Evolutionary conservation across 2,329 filamentous ascomycete genomes (phyloP), one percentile per base, ranked within the genome.

Genomic region (Pyricularia pennisetigena): DNA sequence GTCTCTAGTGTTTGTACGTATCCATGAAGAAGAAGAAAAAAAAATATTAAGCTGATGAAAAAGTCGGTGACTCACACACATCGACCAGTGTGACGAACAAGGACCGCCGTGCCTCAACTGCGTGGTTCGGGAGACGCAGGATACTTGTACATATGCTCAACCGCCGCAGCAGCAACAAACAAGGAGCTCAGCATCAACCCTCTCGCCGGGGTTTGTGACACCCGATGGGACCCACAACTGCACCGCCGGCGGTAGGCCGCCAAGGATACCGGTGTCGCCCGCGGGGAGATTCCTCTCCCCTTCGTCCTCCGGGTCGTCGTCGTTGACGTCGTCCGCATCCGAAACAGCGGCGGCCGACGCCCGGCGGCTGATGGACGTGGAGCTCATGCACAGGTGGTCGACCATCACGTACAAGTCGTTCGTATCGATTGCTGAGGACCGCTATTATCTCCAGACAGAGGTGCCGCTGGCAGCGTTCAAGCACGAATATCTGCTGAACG

Each of bases 21-120:
- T 20, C 24, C 9, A 28, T 26, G 59, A 28, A 29, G n/a, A n/a
- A n/a, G n/a, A 16, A 29, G 1, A 28, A 28, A 62, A 20, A 20
- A 62, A 28, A 62, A 4, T 5, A 62, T 6, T 62, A 1, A 12
- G 59, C 59, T 62, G 59, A 62, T 24, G 14, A 61, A 20, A 29
- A 28, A 62, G 24, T 54, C n/a, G 16, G 20, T 10, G 63, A 23
- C 29, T 65, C 24, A 29, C 63, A 29, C 63, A 16, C 63, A 67
- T n/a, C 10, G 5, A 35, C 20, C 66, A 79, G 77, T 79, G 77
- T 67, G 77, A 79, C 32, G 77, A 79, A 32, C 72, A 74, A 69
- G 76, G 76, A 1, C 77, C 77, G 28, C 77, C 76, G 5, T 79
- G 77, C 65, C 69, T 75, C 14, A 76, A 77, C 57, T 79, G 77